These are phyloP conservation scores for Hemileccinum impolitum DNA, from an alignment of 768 basidiomycete genomes.

Conservation along the genomic window DNA sequence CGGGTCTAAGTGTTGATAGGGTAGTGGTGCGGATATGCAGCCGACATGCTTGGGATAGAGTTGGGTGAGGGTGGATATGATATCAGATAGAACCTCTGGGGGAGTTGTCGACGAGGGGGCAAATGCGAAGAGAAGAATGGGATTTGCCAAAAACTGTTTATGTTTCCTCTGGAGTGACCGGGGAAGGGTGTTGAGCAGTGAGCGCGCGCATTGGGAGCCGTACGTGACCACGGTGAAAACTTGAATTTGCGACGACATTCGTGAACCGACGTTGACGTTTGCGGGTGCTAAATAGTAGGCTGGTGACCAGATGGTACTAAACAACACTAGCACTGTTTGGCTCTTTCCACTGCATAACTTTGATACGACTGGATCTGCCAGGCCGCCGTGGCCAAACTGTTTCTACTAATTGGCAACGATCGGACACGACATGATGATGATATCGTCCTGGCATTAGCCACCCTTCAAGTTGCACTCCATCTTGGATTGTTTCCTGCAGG, in stretches of 20 bases:
- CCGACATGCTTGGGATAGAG: conserved; percentile 48
- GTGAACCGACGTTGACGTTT: too few species aligned
- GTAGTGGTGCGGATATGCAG: conserved; percentile 56
- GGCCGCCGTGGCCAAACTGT: too few species aligned
- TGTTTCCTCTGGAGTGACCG: conserved; percentile 4
- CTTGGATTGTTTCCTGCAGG: too few species aligned
- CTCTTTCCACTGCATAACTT: too few species aligned
- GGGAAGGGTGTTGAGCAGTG: conserved; percentile 10
- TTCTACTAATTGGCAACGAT: too few species aligned
- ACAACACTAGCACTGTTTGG: too few species aligned
- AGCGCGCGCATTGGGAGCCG: conserved; percentile 16
- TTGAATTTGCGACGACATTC: not conserved
- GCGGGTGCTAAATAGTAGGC: too few species aligned
- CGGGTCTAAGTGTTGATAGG: conserved; percentile 13
- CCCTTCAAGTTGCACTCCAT: too few species aligned
- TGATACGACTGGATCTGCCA: too few species aligned
- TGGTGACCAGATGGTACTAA: too few species aligned
- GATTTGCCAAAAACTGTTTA: not conserved
- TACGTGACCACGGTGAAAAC: conserved; percentile 16
- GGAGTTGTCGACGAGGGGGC: conserved; percentile 24
- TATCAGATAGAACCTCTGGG: conserved; percentile 31
- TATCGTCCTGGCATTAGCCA: too few species aligned
- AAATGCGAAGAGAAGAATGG: conserved; percentile 22
- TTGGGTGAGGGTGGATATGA: conserved; percentile 38
- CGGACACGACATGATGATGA: too few species aligned